A percentile compares a stretch with the other conserved stretches of the same genome.
Conservation (phyloP, 2,329 filamentous ascomycete genomes). For the Colletotrichum lentis region DNA sequence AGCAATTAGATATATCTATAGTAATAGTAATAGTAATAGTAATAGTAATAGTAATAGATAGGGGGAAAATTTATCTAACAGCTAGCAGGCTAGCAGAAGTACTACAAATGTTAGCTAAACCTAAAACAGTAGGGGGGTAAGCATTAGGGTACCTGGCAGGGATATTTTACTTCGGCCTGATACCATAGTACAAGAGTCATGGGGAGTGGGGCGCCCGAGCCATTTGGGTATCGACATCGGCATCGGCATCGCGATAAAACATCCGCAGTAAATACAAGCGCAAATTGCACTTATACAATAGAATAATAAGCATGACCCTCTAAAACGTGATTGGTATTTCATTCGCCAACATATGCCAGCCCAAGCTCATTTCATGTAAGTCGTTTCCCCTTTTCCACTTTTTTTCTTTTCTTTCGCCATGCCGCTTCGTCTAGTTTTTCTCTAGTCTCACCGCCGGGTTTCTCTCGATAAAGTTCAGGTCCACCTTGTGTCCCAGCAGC, state of each 20-base stretch:
- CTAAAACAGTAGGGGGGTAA: too few relatives aligned
- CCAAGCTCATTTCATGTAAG: constrained; percentile 34
- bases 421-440: constrained; percentile 68
- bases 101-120: too few relatives aligned
- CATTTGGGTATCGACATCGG: neutral
- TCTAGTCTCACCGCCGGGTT: constrained; percentile 92
- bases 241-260: neutral
- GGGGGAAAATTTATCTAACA: too few relatives aligned
- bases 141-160: too few relatives aligned
- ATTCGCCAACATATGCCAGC: constrained; percentile 37
- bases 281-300: neutral
- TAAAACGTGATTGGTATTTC: constrained; percentile 34
- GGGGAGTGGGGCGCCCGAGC: constrained; percentile 6
- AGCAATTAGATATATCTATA: too few relatives aligned
- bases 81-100: too few relatives aligned
- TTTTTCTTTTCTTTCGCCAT: neutral
- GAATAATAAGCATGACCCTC: constrained; percentile 1
- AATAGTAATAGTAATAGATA: too few relatives aligned
- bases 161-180: too few relatives aligned
- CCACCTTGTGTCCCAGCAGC: constrained; percentile 92
- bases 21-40: too few relatives aligned
- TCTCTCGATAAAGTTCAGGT: constrained; percentile 88
- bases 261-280: neutral
- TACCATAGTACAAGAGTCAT: neutral
- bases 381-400: constrained; percentile 18